Percentiles rank a stretch among this genome's conserved stretches.
Evolutionary conservation across 2,329 filamentous ascomycete genomes (phyloP).

Genomic region (Chaetomium strumarium): DNA sequence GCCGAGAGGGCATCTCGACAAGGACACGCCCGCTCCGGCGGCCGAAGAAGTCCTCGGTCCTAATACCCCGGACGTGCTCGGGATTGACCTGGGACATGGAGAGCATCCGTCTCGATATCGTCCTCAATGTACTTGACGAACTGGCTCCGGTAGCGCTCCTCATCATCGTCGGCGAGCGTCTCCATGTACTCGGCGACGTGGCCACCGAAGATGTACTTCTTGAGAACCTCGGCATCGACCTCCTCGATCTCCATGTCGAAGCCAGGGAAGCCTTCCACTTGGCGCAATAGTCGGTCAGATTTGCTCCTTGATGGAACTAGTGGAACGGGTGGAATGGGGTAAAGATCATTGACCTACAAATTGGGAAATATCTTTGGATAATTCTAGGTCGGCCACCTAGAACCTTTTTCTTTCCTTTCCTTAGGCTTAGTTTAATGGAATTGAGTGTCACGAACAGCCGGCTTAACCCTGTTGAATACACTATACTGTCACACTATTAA

Average conservation of each 20-base stretch:
- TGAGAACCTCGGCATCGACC: slow-evolving; percentile 92
- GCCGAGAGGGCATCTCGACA: slow-evolving; percentile 38
- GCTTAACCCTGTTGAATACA: no score
- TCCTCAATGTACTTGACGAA: slow-evolving; percentile 98
- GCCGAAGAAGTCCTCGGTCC: slow-evolving; percentile 81
- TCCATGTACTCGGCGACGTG: slow-evolving; percentile 99
- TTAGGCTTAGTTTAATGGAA: no score
- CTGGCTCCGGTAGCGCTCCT: slow-evolving; percentile 99
- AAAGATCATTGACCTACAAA: no score
- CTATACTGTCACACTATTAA: no score
- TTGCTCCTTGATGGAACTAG: no score
- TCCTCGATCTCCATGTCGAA: slow-evolving; percentile 97
- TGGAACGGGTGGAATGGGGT: no score
- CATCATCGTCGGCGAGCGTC: slow-evolving; percentile 97
- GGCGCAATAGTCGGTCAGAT: no score
- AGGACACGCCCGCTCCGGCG: slow-evolving; percentile 43
- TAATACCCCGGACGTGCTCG: slow-evolving; percentile 67
- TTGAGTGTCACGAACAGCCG: no score
- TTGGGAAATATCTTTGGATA: no score
- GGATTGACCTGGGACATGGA: slow-evolving; percentile 66
- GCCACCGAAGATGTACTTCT: slow-evolving; percentile 98
- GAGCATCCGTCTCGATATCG: slow-evolving; percentile 89
- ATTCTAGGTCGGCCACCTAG: no score
- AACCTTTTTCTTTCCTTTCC: no score
- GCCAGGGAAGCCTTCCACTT: slow-evolving; percentile 98